Conservation (phyloP, 2,329 filamentous ascomycete genomes). For the Tolypocladium amazonense region DNA sequence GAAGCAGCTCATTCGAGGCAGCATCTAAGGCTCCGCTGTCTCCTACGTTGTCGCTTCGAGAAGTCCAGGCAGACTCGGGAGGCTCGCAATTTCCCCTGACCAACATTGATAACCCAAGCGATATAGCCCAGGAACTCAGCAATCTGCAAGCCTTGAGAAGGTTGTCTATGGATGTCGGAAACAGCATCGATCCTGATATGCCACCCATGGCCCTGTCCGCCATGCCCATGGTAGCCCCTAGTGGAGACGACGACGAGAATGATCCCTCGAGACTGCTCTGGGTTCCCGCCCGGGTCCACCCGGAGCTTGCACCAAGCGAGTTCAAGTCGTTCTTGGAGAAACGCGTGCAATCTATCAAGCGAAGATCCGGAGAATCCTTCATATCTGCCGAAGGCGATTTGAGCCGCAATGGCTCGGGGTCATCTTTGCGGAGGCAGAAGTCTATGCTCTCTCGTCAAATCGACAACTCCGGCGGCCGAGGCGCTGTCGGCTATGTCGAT, state of each 20-base stretch:
- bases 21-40: constrained; percentile 34
- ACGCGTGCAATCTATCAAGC: constrained; percentile 78
- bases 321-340: constrained; percentile 97
- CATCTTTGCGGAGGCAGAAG: constrained; percentile 70
- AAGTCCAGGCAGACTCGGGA: constrained; percentile 52
- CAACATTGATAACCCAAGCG: constrained; percentile 81
- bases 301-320: constrained; percentile 87
- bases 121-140: constrained; percentile 84
- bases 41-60: constrained; percentile 41
- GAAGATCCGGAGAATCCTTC: constrained; percentile 64
- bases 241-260: constrained; percentile 67
- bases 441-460: constrained; percentile 94
- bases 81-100: constrained; percentile 64
- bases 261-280: constrained; percentile 85
- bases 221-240: constrained; percentile 63
- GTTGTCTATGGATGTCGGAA: constrained; percentile 91
- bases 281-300: constrained; percentile 91
- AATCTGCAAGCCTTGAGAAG: constrained; percentile 83
- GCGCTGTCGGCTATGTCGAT: constrained; percentile 61
- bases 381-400: constrained; percentile 45
- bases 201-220: constrained; percentile 58
- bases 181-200: constrained; percentile 60
- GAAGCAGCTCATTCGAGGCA: constrained; percentile 29
- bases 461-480: constrained; percentile 53
- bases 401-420: constrained; percentile 44